A percentile compares a stretch with the other conserved stretches of the same genome.
Conservation (phyloP, 225 moss, liverwort and hornwort genomes). For the Thuidium tamariscinum region DNA sequence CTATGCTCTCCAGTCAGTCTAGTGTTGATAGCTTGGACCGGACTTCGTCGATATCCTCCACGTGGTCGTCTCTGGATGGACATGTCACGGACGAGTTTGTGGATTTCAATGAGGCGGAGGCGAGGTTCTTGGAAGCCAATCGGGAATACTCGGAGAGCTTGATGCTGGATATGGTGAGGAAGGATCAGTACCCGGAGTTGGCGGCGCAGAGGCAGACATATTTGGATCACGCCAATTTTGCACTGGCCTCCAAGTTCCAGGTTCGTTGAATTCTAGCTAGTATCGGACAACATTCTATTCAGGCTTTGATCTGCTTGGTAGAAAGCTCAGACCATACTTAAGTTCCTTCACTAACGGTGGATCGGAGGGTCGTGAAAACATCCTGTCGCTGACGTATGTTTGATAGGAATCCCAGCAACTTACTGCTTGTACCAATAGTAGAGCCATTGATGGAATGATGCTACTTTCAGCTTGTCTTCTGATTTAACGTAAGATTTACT, state of each 20-base stretch:
- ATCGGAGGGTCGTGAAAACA: not conserved
- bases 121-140: constrained; percentile 56
- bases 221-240: constrained; percentile 67
- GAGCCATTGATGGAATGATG: not conserved
- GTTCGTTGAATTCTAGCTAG: not conserved
- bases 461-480: not conserved
- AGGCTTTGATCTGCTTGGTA: not conserved
- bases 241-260: constrained; percentile 64
- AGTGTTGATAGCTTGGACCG: constrained; percentile 11
- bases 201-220: constrained; percentile 55
- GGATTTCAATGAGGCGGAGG: constrained; percentile 58
- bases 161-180: constrained; percentile 45
- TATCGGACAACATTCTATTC: not conserved
- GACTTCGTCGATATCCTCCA: constrained; percentile 16
- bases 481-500: not conserved
- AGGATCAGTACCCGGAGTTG: constrained; percentile 74
- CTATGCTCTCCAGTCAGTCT: not conserved
- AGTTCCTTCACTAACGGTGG: too few species aligned
- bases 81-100: not conserved
- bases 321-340: not conserved
- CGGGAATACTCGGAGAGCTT: constrained; percentile 51
- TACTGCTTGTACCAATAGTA: not conserved
- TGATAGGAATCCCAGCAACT: not conserved
- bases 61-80: constrained; percentile 14
- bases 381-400: not conserved